These are phyloP conservation scores for Gentiana macrophylla DNA, from an alignment of 257 asterid genomes.

Conservation along the genomic window DNA sequence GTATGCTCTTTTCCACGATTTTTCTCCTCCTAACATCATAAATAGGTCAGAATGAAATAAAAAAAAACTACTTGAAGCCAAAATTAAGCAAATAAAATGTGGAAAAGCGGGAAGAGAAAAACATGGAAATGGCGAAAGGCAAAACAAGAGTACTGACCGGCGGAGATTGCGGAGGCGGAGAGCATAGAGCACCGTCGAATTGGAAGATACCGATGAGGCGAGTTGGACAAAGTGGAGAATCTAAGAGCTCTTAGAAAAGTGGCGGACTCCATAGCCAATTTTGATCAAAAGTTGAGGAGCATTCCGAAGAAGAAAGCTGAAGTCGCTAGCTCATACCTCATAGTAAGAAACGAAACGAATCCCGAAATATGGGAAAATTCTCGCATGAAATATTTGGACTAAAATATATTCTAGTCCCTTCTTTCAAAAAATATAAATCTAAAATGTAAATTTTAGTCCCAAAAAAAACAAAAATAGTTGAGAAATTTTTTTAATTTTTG, in stretches of 20 bases:
- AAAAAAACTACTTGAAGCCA: background rate
- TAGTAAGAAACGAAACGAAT: too few species aligned
- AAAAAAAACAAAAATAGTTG: too few species aligned
- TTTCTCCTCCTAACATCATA: constrained; percentile 23
- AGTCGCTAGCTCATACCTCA: too few species aligned
- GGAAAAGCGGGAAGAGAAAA: background rate
- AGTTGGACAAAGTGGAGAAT: constrained; percentile 29
- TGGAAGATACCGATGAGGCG: constrained; percentile 25
- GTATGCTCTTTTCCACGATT: constrained; percentile 37
- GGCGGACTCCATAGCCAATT: constrained; percentile 41
- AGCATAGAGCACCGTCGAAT: constrained; percentile 29
- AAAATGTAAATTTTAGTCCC: too few species aligned
- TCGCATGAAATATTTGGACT: too few species aligned
- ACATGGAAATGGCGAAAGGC: background rate
- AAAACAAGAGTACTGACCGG: constrained; percentile 27
- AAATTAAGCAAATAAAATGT: background rate
- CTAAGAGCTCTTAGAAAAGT: constrained; percentile 41
- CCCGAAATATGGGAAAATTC: too few species aligned
- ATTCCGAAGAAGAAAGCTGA: too few species aligned
- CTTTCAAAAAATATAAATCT: too few species aligned
- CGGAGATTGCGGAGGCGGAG: constrained; percentile 19
- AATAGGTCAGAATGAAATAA: background rate
- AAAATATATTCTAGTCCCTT: too few species aligned
- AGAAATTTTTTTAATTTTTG: too few species aligned
- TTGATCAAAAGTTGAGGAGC: too few species aligned